Evolutionary conservation across 495 filamentous ascomycete genomes (phyloP).

Genomic region (Symbiotaphrina buchneri): DNA sequence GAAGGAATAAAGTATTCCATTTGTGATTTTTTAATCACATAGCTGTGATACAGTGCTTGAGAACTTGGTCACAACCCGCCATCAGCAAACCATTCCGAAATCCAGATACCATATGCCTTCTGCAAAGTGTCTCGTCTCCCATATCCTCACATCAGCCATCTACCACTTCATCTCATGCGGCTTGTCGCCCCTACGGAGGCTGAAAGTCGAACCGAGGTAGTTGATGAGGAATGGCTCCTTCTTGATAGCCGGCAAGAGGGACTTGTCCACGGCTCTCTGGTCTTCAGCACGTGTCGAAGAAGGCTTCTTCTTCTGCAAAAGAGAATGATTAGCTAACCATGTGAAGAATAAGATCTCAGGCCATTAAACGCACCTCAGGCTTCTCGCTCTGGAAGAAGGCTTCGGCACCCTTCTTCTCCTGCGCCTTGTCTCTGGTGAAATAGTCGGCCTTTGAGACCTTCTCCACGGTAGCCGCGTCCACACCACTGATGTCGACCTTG

Average conservation of each 20-base stretch:
- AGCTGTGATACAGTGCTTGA: too few species aligned
- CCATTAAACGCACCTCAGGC: slow-evolving; percentile 49
- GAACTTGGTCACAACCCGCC: too few species aligned
- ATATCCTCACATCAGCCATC: too few species aligned
- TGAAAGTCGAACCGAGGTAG: slow-evolving; percentile 85
- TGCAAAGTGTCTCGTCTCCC: too few species aligned
- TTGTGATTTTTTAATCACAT: too few species aligned
- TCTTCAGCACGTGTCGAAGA: slow-evolving; percentile 74
- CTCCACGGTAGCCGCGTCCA: slow-evolving; percentile 64
- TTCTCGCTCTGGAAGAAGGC: slow-evolving; percentile 97
- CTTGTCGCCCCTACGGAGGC: slow-evolving; percentile 91
- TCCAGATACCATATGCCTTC: too few species aligned
- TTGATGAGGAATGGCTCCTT: slow-evolving; percentile 72
- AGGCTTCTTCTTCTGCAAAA: slow-evolving; percentile 77
- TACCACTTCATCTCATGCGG: slow-evolving; percentile 68
- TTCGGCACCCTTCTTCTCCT: slow-evolving; percentile 81
- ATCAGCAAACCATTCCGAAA: too few species aligned
- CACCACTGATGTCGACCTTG: slow-evolving; percentile 62
- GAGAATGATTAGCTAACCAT: slow-evolving; percentile 1
- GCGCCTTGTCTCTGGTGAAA: slow-evolving; percentile 85
- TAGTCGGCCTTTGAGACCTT: slow-evolving; percentile 69
- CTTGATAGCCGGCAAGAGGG: slow-evolving; percentile 78
- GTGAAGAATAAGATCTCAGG: neutral
- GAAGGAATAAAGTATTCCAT: too few species aligned
- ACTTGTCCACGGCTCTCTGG: slow-evolving; percentile 95